Conservation (phyloP, 208 protist genomes). For the Trypanosoma avium region DNA sequence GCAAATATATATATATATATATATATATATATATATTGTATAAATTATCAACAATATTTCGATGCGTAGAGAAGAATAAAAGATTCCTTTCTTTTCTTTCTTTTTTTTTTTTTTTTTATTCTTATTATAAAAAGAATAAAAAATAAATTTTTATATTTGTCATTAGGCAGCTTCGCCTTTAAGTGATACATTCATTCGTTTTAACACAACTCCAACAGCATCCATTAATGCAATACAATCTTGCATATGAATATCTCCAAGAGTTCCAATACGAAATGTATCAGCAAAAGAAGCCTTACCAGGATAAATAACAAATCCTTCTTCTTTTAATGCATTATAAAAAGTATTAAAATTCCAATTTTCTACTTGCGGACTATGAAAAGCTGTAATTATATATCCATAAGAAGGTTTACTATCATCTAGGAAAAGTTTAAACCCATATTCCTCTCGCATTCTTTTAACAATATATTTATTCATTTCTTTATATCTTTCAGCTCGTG, state of each 20-base stretch:
- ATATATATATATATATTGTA: too few relatives aligned
- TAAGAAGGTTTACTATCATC: conserved; percentile 37
- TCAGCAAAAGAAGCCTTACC: conserved; percentile 58
- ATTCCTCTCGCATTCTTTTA: conserved; percentile 37
- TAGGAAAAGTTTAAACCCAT: conserved; percentile 51
- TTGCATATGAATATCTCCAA: conserved; percentile 54
- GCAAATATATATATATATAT: too few relatives aligned
- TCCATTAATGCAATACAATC: conserved; percentile 52
- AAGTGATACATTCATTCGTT: conserved; percentile 33
- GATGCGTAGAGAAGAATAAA: conserved; percentile 1
- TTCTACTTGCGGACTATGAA: conserved; percentile 29
- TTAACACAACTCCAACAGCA: conserved; percentile 31
- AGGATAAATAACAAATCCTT: conserved; percentile 59
- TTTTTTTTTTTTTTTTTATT: not conserved
- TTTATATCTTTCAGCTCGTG: conserved; percentile 36
- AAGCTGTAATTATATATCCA: conserved; percentile 63
- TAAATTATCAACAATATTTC: too few relatives aligned
- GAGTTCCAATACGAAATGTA: conserved; percentile 67
- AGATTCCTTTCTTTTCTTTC: conserved; percentile 11
- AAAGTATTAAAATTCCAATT: conserved; percentile 65
- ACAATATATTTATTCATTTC: conserved; percentile 41
- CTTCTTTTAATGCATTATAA: conserved; percentile 44
- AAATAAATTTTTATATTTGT: conserved; percentile 2
- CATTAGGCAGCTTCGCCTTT: not conserved
- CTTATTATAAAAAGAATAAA: too few relatives aligned